Evolutionary conservation across 139 green algal genomes (phyloP), one percentile per base, ranked within the genome.

Genomic region (Chlorella vulgaris): DNA sequence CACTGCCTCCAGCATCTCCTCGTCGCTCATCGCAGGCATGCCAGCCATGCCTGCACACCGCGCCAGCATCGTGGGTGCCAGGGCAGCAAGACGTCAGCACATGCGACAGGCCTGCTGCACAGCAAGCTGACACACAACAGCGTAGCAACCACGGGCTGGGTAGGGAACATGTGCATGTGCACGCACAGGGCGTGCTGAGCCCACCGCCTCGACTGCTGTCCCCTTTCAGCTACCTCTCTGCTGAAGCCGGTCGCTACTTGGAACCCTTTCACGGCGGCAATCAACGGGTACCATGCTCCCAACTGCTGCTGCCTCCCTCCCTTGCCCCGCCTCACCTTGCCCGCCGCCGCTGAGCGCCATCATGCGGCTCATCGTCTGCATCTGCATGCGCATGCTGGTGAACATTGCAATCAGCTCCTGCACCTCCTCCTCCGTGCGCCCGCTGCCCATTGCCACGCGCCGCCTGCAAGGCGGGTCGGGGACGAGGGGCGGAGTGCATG

Each of bases 341-440:
- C 65, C 28, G 38, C 78, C 88, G 24, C 85, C 90, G 61, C 67
- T 62, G 36, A 87, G 74, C 33, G 87, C 83, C 94, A 98, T 96
- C 83, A 98, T 93, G 66, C 86, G 85, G 50, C 86, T 83, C 85
- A 98, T 88, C 26, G 85, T 91, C 47, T 92, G 83, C 86, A 96
- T 93, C 74, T 80, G 71, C 50, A 47, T 38, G 50, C 93, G 86
- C 93, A 98, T 95, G 63, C 77, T 69, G 10, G 89, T 89, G 81
- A 97, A 98, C 74, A 89, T 89, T 26, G 78, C 88, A 62, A 98
- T 83, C 81, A 99, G 88, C 50, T 92, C 87, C 1, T 86, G 69
- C 38, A 96, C 91, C 29, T 97, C 90, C 39, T 84, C 76, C 69
- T 97, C 95, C 13, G 43, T 87, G 38, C 79, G 78, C 0, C 92